Evolutionary conservation across 768 basidiomycete species (phyloP).

Genomic region (Macrocybe gigantea): DNA sequence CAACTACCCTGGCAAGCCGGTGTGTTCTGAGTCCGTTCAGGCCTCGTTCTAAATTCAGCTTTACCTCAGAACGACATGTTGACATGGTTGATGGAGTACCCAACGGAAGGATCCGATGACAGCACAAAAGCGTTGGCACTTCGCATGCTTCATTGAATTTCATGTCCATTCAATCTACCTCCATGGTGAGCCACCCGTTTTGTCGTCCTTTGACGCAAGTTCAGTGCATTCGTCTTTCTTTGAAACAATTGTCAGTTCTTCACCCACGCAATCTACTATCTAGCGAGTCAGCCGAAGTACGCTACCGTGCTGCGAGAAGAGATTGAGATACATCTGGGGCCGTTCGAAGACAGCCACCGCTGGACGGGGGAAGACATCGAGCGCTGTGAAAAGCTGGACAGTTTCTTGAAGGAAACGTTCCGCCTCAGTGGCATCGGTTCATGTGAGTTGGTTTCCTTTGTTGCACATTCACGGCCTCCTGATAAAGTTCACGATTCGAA

Average conservation of each 20-base stretch:
- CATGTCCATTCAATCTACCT: constrained; percentile 25
- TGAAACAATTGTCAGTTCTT: constrained; percentile 15
- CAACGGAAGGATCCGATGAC: constrained; percentile 5
- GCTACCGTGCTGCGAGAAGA: constrained; percentile 25
- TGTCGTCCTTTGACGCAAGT: too few species aligned
- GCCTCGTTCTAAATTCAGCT: neutral
- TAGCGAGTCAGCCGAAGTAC: constrained; percentile 21
- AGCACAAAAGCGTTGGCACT: constrained; percentile 6
- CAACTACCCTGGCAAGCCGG: constrained; percentile 9
- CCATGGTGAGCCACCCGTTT: constrained; percentile 12
- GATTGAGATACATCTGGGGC: constrained; percentile 17
- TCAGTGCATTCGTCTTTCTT: neutral
- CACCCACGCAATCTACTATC: constrained; percentile 20
- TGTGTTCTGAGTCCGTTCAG: neutral
- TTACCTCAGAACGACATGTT: constrained; percentile 12
- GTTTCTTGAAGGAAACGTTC: constrained; percentile 28
- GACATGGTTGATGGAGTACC: constrained; percentile 13
- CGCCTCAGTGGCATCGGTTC: constrained; percentile 20
- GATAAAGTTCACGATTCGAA: constrained; percentile 18
- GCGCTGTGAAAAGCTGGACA: constrained; percentile 21
- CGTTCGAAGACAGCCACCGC: neutral
- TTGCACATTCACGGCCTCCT: constrained; percentile 8
- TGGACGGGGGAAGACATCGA: constrained; percentile 8
- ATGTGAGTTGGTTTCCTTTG: constrained; percentile 13
- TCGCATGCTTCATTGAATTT: constrained; percentile 30